Evolutionary conservation across 768 basidiomycete genomes (phyloP).

Genomic region (Tephrocybe sp.): DNA sequence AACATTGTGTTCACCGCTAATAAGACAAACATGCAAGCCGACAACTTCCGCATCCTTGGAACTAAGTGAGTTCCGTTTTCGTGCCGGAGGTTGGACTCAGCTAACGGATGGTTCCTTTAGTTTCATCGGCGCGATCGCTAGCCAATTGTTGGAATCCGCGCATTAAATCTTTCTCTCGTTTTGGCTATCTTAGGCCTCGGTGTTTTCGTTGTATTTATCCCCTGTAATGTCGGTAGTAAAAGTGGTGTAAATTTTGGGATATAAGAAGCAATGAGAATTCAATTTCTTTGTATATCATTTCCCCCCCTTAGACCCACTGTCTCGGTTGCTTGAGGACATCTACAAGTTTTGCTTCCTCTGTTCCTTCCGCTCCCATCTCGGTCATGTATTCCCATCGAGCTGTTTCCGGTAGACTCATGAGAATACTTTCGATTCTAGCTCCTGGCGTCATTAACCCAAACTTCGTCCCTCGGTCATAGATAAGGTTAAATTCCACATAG

Average conservation of each 20-base stretch:
- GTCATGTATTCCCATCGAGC: conserved; percentile 91
- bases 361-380: conserved; percentile 63
- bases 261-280: background rate
- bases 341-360: conserved; percentile 64
- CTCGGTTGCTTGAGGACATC: conserved; percentile 58
- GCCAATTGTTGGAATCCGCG: conserved; percentile 14
- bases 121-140: conserved; percentile 17
- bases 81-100: background rate
- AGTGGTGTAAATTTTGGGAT: background rate
- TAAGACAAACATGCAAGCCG: conserved; percentile 12
- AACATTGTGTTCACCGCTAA: conserved; percentile 10
- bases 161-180: background rate
- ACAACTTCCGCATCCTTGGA: conserved; percentile 12
- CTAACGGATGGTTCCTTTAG: conserved; percentile 1
- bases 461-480: conserved; percentile 85
- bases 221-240: background rate
- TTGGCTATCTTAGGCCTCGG: background rate
- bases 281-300: background rate
- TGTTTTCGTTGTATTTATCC: background rate
- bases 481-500: conserved; percentile 94
- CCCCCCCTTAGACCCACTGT: conserved; percentile 49
- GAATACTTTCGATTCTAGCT: conserved; percentile 83
- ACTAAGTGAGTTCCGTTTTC: conserved; percentile 7
- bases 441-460: conserved; percentile 84
- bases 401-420: conserved; percentile 87